Conservation (phyloP, 2,329 filamentous ascomycete genomes). For the Magnaporthiopsis incrustans region DNA sequence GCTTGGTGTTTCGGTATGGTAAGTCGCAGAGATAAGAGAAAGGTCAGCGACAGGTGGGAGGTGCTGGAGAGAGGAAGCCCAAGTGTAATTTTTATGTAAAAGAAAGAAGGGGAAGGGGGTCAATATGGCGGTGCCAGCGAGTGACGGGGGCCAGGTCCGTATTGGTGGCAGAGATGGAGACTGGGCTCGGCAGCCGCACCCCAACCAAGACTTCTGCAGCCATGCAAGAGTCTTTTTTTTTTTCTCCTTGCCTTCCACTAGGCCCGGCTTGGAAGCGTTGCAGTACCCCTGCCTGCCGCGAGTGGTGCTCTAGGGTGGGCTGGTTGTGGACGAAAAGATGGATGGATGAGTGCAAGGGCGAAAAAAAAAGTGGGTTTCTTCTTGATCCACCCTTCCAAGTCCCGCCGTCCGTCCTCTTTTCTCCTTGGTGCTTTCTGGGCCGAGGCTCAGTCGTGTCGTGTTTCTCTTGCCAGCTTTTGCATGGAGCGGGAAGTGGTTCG, state of each 20-base stretch:
- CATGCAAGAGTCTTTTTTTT: not conserved
- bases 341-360: not conserved
- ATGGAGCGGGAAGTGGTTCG: not conserved
- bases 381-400: not conserved
- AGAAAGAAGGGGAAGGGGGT: conserved; percentile 27
- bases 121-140: conserved; percentile 7
- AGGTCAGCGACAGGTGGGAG: conserved; percentile 30
- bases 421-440: not conserved
- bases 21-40: conserved; percentile 27
- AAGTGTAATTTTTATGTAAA: conserved; percentile 37
- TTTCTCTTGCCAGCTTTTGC: not conserved
- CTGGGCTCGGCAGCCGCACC: not conserved
- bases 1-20: conserved; percentile 10
- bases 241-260: not conserved
- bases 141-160: not conserved
- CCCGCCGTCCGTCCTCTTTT: not conserved
- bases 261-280: not conserved
- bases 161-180: not conserved
- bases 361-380: conserved; percentile 1
- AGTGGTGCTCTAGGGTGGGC: not conserved
- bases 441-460: not conserved
- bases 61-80: conserved; percentile 27
- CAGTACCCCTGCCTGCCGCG: not conserved
- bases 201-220: conserved; percentile 1
- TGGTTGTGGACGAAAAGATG: not conserved